These are phyloP conservation scores for Polymyxa betae DNA, from an alignment of 208 protist genomes.

Conservation along the genomic window DNA sequence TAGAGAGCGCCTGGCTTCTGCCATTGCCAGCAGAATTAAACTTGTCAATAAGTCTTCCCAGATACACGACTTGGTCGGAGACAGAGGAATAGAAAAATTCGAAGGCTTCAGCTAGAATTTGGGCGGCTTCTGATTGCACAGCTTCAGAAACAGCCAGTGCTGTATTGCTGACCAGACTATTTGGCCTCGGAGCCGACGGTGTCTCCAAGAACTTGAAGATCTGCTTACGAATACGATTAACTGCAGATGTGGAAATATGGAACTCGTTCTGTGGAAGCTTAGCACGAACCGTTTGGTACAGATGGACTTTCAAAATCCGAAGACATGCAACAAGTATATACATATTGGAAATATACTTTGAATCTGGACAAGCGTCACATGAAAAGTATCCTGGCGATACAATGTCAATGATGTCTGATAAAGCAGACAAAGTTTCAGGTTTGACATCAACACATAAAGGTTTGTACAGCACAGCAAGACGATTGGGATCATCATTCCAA, in stretches of 20 bases:
- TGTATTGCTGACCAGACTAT: background rate
- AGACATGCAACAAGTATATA: constrained; percentile 46
- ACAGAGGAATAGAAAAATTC: constrained; percentile 51
- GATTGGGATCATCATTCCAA: constrained; percentile 51
- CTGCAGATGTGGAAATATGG: constrained; percentile 11
- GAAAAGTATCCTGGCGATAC: constrained; percentile 39
- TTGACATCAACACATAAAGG: constrained; percentile 47
- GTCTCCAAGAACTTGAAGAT: constrained; percentile 53
- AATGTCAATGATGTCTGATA: constrained; percentile 39
- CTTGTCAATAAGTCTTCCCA: constrained; percentile 43
- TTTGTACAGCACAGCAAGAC: constrained; percentile 33
- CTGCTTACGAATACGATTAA: background rate
- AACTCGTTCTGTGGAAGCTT: constrained; percentile 47
- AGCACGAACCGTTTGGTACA: constrained; percentile 55
- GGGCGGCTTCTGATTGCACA: constrained; percentile 55
- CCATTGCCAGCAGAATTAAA: constrained; percentile 16
- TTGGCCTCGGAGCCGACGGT: background rate
- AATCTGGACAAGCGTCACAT: constrained; percentile 14
- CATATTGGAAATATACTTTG: constrained; percentile 44
- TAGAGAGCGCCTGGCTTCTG: background rate
- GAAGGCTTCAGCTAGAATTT: constrained; percentile 54
- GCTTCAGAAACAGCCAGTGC: background rate
- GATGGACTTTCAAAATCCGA: constrained; percentile 52
- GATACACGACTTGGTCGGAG: constrained; percentile 48
- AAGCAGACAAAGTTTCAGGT: constrained; percentile 28